Percentiles rank a stretch among this genome's conserved stretches.
Evolutionary conservation across 2,329 filamentous ascomycete genomes (phyloP).

Genomic region (Epicoccum sorghinum): DNA sequence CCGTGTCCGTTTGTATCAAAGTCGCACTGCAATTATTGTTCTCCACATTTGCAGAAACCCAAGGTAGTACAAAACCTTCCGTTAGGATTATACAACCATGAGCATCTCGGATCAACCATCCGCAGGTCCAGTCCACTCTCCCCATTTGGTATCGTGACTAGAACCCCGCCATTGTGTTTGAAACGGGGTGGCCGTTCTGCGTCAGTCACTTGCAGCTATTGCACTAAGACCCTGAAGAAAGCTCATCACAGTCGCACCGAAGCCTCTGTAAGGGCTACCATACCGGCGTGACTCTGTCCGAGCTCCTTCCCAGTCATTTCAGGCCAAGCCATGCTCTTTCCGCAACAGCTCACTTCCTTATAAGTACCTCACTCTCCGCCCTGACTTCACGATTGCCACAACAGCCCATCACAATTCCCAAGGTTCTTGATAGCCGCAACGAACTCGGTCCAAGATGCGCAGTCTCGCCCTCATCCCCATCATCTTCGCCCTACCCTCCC

Average conservation of each 20-base stretch:
- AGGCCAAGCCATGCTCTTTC: not conserved
- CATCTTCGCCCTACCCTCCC: constrained; percentile 21
- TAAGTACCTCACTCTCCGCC: constrained; percentile 7
- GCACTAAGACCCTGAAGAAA: not conserved
- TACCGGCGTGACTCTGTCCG: not conserved
- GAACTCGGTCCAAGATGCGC: constrained; percentile 29
- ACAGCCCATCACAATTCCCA: not conserved
- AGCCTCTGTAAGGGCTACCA: constrained; percentile 17
- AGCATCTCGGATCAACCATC: too few relatives aligned
- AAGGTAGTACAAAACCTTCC: not conserved
- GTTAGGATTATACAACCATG: too few relatives aligned
- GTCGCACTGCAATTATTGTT: too few relatives aligned
- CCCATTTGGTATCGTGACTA: not conserved
- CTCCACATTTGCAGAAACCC: too few relatives aligned
- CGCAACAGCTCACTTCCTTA: not conserved
- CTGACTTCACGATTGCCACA: not conserved
- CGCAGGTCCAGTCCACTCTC: too few relatives aligned
- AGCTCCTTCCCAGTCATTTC: not conserved
- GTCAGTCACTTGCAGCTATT: not conserved
- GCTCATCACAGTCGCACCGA: constrained; percentile 15
- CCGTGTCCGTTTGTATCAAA: too few relatives aligned
- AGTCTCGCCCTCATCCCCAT: constrained; percentile 23
- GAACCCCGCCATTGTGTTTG: not conserved
- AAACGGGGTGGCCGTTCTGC: not conserved
- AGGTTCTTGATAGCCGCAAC: too few relatives aligned